A percentile compares a stretch with the other conserved stretches of the same genome.
phyloP scores from a whole-genome alignment of 257 asterid genomes.

The Ligustrum vulgare region DNA sequence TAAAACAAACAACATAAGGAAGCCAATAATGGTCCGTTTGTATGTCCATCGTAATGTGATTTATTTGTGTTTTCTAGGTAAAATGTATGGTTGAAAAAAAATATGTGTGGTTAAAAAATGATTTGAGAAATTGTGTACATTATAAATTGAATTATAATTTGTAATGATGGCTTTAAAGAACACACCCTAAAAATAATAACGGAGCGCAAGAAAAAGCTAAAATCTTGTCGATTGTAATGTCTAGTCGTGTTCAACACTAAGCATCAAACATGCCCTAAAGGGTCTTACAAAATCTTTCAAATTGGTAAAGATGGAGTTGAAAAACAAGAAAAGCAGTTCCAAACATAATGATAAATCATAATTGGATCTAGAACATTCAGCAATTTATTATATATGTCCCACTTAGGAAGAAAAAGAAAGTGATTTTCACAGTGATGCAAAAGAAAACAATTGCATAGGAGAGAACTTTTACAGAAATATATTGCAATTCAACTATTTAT shows the following conservation, averaged over 20 bases:
- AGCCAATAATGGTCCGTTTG: neutral
- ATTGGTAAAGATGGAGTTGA: neutral
- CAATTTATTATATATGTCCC: constrained; percentile 22
- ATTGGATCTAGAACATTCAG: constrained; percentile 22
- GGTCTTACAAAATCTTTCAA: neutral
- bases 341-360: constrained; percentile 33
- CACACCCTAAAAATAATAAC: neutral
- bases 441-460: neutral
- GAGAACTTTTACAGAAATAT: neutral
- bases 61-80: too few species aligned
- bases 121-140: too few species aligned
- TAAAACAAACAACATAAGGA: neutral
- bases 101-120: too few species aligned
- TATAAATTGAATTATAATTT: too few species aligned
- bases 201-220: neutral
- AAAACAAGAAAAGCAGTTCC: constrained; percentile 21
- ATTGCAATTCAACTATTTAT: neutral
- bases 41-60: too few species aligned
- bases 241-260: neutral
- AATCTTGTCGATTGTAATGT: neutral
- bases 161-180: too few species aligned
- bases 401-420: constrained; percentile 10
- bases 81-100: too few species aligned
- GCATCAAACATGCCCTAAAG: neutral
- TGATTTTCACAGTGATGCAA: neutral